These are phyloP conservation scores for Venturia asperata DNA, from an alignment of 2,329 filamentous ascomycete genomes.

Conservation along the genomic window DNA sequence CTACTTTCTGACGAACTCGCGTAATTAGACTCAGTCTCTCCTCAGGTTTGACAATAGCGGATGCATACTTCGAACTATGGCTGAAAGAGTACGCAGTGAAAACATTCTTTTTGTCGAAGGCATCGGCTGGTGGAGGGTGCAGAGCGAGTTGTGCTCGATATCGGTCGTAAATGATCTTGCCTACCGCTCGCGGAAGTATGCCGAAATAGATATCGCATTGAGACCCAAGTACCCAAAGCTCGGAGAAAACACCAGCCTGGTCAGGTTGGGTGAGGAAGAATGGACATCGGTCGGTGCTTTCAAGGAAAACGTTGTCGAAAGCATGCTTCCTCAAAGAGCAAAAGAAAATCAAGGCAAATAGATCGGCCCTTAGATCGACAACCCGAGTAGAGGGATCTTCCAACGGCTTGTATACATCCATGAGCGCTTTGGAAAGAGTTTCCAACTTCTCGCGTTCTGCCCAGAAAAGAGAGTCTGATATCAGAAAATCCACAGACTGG, in stretches of 20 bases:
- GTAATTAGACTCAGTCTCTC: neutral
- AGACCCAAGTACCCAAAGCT: constrained; percentile 15
- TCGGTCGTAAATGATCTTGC: constrained; percentile 10
- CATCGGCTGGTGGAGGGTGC: constrained; percentile 1
- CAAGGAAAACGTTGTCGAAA: constrained; percentile 12
- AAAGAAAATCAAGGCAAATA: constrained; percentile 15
- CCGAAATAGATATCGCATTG: constrained; percentile 16
- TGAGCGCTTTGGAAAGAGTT: neutral
- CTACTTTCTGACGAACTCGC: neutral
- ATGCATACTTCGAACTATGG: neutral
- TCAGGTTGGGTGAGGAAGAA: constrained; percentile 13
- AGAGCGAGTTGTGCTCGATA: constrained; percentile 4
- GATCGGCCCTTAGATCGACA: constrained; percentile 10
- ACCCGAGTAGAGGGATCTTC: neutral
- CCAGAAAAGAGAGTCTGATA: constrained; percentile 6
- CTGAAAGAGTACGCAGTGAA: constrained; percentile 15
- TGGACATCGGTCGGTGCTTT: constrained; percentile 11
- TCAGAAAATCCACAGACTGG: neutral
- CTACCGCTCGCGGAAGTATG: constrained; percentile 5
- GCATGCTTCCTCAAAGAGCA: constrained; percentile 9
- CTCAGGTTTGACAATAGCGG: neutral
- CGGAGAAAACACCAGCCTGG: constrained; percentile 14
- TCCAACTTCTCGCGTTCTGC: constrained; percentile 11
- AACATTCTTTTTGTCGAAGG: neutral
- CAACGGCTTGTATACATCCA: neutral